Base-by-base conservation (phyloP, 441 rosid species). In the Syzygium syzygioides region DNA sequence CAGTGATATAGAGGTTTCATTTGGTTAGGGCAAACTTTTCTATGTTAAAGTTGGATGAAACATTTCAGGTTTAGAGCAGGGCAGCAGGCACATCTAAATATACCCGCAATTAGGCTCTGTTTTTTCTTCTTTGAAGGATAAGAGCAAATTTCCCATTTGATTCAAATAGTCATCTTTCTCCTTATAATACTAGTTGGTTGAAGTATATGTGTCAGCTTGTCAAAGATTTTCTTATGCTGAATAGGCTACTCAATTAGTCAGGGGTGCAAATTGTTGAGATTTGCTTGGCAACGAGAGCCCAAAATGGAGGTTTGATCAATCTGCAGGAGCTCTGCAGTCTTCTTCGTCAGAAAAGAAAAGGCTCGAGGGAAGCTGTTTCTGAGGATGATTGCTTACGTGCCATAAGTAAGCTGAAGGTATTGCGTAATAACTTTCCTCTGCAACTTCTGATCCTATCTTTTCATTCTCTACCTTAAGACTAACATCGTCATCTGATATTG, bases 371-470 rank as follows among this genome's bases (percentile, higher is more conserved):
- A 91, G 96, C 95, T 88, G 94, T 96, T 26, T 95, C 98, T n/a
- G 99, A 96, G 92, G 99, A 96, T 92, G 99, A 98, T 86, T 97
- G 99, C 90, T 94, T 98, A 92, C 98, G 98, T 55, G 98, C 98
- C 86, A 96, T 98, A 90, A 95, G 98, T 93, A 96, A 98, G 93
- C 95, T 96, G 48, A 96, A 96, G 98, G 99, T 96, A 88, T 90
- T 54, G 76, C 54, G 30, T 3, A 76, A 76, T 76, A 76, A 71
- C n/a, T 3, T 45, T 41, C n/a, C 53, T 1, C 2, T 76, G 83
- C 83, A 76, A 76, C 83, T 3, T 76, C 83, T 6, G n/a, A 41
- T 3, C 83, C 52, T 3, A 41, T 41, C 3, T 76, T 76, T 41
- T 25, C 52, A 41, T 76, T 2, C 2, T 76, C n/a, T 2, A 0